phyloP scores from a whole-genome alignment of 1,284 basidiomycete species.

The Pyrrhoderma noxium region DNA sequence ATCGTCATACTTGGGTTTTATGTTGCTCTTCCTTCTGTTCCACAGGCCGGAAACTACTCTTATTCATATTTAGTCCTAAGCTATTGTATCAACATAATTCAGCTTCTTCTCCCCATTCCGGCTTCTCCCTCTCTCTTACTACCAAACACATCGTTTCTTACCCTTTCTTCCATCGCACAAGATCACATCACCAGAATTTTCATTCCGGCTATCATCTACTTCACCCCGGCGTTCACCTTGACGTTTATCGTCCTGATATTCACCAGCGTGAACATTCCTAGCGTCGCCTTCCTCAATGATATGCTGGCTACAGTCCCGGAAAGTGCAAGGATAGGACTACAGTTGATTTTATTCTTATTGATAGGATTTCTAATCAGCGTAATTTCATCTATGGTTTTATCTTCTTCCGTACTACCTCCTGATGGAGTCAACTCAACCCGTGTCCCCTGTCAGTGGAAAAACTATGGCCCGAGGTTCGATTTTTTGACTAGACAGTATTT shows the following conservation, averaged over 20 bases:
- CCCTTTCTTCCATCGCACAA: slow-evolving; percentile 37
- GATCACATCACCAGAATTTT: slow-evolving; percentile 32
- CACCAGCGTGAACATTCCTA: no score
- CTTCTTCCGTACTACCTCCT: slow-evolving; percentile 24
- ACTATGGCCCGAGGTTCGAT: slow-evolving; percentile 38
- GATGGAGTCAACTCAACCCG: slow-evolving; percentile 9
- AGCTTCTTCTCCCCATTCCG: slow-evolving; percentile 35
- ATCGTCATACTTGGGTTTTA: slow-evolving; percentile 29
- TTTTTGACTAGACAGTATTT: slow-evolving; percentile 38
- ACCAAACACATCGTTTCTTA: slow-evolving; percentile 30
- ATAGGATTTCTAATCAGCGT: slow-evolving; percentile 26
- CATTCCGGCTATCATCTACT: slow-evolving; percentile 37
- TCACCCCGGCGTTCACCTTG: slow-evolving; percentile 39
- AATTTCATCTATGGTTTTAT: slow-evolving; percentile 19
- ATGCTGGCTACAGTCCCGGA: slow-evolving; percentile 22
- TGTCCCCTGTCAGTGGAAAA: slow-evolving; percentile 35
- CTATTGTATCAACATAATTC: slow-evolving; percentile 34
- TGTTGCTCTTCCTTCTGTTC: slow-evolving; percentile 28
- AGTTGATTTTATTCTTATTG: slow-evolving; percentile 17
- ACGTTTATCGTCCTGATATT: slow-evolving; percentile 32
- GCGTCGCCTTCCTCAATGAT: slow-evolving; percentile 36
- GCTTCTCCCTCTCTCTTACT: slow-evolving; percentile 40
- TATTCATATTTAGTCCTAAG: slow-evolving; percentile 36
- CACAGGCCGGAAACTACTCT: slow-evolving; percentile 32
- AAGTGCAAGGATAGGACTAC: not conserved